Evolutionary conservation across 345 rosid genomes (phyloP).

Genomic region (Passiflora organensis): DNA sequence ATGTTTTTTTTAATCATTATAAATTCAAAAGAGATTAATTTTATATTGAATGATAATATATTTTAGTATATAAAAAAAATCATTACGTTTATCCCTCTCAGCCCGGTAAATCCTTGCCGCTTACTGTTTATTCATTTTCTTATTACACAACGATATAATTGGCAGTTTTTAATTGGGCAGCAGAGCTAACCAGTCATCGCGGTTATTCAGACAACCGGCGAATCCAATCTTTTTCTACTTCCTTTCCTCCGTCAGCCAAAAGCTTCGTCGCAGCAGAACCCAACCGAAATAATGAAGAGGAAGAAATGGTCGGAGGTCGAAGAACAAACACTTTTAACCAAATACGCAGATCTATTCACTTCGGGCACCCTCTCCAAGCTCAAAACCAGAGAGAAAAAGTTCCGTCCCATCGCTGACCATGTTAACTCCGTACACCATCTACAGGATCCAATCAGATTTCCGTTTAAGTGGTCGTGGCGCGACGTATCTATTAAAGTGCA

Average conservation of each 20-base stretch:
- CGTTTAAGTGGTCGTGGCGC: constrained; percentile 81
- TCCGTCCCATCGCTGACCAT: constrained; percentile 68
- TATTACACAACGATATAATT: too few species aligned
- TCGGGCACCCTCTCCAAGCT: constrained; percentile 61
- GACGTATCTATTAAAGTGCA: constrained; percentile 76
- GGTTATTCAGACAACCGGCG: background rate
- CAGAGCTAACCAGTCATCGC: background rate
- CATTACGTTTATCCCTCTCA: too few species aligned
- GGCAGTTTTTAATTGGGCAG: too few species aligned
- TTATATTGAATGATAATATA: too few species aligned
- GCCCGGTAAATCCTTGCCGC: too few species aligned
- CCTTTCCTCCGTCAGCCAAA: background rate
- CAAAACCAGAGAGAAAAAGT: constrained; percentile 76
- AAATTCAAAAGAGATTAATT: too few species aligned
- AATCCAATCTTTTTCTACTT: background rate
- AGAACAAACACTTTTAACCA: constrained; percentile 51
- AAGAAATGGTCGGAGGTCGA: constrained; percentile 74
- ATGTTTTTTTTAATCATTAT: too few species aligned
- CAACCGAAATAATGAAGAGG: constrained; percentile 43
- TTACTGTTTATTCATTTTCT: too few species aligned
- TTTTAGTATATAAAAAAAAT: too few species aligned
- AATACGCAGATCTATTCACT: constrained; percentile 52
- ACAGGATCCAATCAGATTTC: constrained; percentile 51
- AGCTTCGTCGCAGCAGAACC: too few species aligned
- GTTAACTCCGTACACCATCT: constrained; percentile 60